Percentiles rank a stretch among this genome's conserved stretches.
Evolutionary conservation across 2,329 filamentous ascomycete genomes (phyloP).

Genomic region (Clarireedia paspali): DNA sequence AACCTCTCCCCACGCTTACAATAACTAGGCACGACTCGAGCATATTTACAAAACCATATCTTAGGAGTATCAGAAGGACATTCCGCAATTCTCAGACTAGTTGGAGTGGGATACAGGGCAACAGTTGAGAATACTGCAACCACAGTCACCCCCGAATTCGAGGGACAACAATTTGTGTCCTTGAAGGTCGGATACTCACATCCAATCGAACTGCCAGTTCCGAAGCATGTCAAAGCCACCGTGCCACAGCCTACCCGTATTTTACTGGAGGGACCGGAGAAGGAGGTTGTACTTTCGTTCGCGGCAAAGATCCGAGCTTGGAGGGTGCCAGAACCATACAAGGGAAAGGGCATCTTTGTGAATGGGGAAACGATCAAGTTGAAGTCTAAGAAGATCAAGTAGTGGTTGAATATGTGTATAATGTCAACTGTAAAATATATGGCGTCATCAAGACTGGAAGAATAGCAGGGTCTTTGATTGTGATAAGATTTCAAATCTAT

Average conservation of each 20-base stretch:
- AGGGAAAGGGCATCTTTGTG: constrained; percentile 98
- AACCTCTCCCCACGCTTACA: constrained; percentile 7
- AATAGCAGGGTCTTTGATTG: background rate
- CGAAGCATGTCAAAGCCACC: constrained; percentile 74
- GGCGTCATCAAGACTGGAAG: background rate
- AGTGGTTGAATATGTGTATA: constrained; percentile 30
- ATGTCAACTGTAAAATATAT: constrained; percentile 15
- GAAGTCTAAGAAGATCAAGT: constrained; percentile 97
- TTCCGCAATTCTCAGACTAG: constrained; percentile 82
- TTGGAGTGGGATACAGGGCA: constrained; percentile 93
- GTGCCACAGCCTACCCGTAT: constrained; percentile 88
- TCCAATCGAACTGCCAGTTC: constrained; percentile 83
- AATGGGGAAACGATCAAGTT: constrained; percentile 96
- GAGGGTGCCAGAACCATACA: constrained; percentile 93
- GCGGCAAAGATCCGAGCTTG: constrained; percentile 82
- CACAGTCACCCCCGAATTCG: constrained; percentile 59
- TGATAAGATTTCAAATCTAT: constrained; percentile 15
- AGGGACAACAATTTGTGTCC: constrained; percentile 80
- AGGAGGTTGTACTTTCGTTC: constrained; percentile 82
- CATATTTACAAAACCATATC: constrained; percentile 84
- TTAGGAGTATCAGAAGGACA: constrained; percentile 95
- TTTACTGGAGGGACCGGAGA: constrained; percentile 79
- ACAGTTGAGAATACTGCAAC: constrained; percentile 70
- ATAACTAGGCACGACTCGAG: constrained; percentile 67
- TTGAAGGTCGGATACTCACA: constrained; percentile 96